Conservation (phyloP, 2,329 filamentous ascomycete species). For the Colletotrichum gigasporum region DNA sequence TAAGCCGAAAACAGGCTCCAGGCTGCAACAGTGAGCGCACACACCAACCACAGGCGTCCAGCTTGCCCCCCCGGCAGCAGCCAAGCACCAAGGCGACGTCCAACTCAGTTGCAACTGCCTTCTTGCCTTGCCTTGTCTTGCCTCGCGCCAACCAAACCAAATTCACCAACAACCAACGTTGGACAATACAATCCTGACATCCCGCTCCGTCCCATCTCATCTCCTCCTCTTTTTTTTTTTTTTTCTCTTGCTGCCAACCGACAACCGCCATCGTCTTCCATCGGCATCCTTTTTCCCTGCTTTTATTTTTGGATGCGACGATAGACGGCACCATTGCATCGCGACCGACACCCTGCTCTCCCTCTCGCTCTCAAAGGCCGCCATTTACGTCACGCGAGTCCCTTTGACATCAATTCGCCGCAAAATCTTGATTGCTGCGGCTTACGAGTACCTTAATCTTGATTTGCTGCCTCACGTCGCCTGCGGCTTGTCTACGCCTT, state of each 20-base stretch:
- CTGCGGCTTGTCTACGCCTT: too few species aligned
- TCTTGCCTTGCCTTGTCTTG: not conserved
- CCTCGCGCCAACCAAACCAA: not conserved
- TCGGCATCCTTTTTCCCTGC: not conserved
- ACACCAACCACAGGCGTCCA: not conserved
- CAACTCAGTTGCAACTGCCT: not conserved
- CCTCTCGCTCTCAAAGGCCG: not conserved
- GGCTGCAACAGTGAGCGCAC: not conserved
- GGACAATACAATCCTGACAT: not conserved
- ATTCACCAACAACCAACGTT: slow-evolving; percentile 4
- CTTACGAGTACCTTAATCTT: too few species aligned
- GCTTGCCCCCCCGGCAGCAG: not conserved
- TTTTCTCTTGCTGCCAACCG: not conserved
- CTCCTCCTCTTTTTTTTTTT: not conserved
- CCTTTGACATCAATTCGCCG: not conserved
- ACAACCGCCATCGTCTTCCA: not conserved
- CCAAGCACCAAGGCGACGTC: not conserved
- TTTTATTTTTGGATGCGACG: not conserved
- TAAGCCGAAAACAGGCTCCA: not conserved
- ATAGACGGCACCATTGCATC: not conserved
- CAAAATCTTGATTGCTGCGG: too few species aligned
- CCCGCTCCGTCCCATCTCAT: slow-evolving; percentile 8
- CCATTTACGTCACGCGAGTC: slow-evolving; percentile 4
- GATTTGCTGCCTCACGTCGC: too few species aligned
- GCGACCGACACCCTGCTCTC: not conserved